A percentile compares a stretch with the other conserved stretches of the same genome.
These are phyloP conservation scores for Cladosporium cucumerinum DNA, from an alignment of 2,329 filamentous ascomycete genomes.

Conservation along the genomic window DNA sequence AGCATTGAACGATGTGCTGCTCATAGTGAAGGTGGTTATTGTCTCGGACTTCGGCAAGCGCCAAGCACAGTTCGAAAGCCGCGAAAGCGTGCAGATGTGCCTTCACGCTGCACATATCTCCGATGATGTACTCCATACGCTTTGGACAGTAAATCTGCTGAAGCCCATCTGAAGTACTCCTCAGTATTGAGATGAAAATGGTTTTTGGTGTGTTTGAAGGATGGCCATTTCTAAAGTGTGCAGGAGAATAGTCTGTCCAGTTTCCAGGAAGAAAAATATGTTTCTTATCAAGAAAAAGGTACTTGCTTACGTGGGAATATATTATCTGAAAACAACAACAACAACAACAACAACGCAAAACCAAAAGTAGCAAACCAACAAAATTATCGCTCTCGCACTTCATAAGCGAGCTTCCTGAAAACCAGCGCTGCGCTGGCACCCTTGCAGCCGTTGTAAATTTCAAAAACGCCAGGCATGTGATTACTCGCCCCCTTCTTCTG, in stretches of 20 bases:
- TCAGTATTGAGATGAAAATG: background rate
- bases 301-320: conserved; percentile 7
- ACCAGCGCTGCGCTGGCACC: background rate
- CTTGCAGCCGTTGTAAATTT: background rate
- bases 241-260: background rate
- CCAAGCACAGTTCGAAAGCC: background rate
- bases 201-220: background rate
- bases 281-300: background rate
- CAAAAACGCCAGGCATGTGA: conserved; percentile 1
- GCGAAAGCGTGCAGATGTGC: background rate
- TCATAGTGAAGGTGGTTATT: background rate
- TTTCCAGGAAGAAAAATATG: background rate
- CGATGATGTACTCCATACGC: background rate
- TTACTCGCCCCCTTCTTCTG: background rate
- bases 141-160: background rate
- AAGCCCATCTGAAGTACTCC: background rate
- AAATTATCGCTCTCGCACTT: background rate
- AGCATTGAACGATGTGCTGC: background rate
- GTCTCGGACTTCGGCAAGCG: background rate
- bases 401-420: background rate
- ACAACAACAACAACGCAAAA: background rate
- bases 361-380: background rate
- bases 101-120: background rate
- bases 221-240: background rate
- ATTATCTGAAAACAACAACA: background rate